phyloP scores from a whole-genome alignment of 495 filamentous ascomycete species.

The Talaromyces adpressus region DNA sequence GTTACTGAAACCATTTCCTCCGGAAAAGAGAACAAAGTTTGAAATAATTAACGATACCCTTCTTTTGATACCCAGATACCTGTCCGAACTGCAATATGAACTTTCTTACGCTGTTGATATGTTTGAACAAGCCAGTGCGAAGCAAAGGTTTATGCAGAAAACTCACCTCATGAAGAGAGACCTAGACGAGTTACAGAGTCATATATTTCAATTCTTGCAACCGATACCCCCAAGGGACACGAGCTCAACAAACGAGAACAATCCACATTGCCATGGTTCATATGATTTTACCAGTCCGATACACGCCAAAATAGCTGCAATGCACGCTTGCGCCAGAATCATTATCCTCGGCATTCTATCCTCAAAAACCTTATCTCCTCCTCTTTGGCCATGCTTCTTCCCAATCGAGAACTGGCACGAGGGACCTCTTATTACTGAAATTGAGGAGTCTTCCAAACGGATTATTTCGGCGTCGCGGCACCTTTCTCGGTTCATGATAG shows the following conservation, averaged over 20 bases:
- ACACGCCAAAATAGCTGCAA: constrained; percentile 1
- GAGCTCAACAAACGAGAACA: neutral
- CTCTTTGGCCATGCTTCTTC: neutral
- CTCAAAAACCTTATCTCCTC: neutral
- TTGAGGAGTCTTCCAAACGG: neutral
- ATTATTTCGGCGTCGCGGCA: constrained; percentile 4
- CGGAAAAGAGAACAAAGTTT: neutral
- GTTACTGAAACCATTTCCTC: neutral
- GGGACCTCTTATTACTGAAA: neutral
- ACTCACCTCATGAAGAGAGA: neutral
- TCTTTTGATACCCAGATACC: neutral
- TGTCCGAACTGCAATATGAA: neutral
- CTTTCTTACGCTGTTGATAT: neutral
- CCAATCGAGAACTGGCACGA: neutral
- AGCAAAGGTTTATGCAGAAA: neutral
- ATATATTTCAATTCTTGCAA: neutral
- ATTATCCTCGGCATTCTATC: neutral
- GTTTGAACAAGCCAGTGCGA: neutral
- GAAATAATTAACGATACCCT: constrained; percentile 3
- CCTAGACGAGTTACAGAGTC: neutral
- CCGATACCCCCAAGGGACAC: neutral
- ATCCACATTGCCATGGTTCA: neutral
- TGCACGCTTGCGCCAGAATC: constrained; percentile 1
- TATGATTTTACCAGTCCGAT: neutral
- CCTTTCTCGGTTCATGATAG: constrained; percentile 3